Evolutionary conservation across 2,329 filamentous ascomycete species (phyloP).

Genomic region (Trichophyton schoenleinii): DNA sequence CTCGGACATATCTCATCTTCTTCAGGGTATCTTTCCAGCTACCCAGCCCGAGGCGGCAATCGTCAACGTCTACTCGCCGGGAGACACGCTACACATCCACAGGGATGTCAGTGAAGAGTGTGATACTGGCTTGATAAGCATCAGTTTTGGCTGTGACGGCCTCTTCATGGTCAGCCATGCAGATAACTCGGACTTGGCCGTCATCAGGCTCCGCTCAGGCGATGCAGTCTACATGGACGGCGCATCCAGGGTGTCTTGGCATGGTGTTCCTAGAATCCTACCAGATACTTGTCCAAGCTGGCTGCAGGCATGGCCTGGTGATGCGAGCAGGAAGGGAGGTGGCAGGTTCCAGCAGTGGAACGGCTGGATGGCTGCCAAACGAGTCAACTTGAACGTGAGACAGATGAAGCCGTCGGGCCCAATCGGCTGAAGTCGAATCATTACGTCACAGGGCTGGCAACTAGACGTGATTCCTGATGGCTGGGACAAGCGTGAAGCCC

Average conservation of each 20-base stretch:
- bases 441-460: not conserved
- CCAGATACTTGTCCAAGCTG: constrained; percentile 64
- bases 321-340: constrained; percentile 14
- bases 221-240: constrained; percentile 85
- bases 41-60: constrained; percentile 81
- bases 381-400: constrained; percentile 83
- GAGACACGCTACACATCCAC: constrained; percentile 84
- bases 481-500: not conserved
- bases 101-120: constrained; percentile 84
- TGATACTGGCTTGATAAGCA: constrained; percentile 63
- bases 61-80: constrained; percentile 81
- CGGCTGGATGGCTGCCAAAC: constrained; percentile 78
- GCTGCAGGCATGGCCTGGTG: constrained; percentile 59
- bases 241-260: constrained; percentile 78
- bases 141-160: constrained; percentile 82
- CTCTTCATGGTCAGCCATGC: constrained; percentile 72
- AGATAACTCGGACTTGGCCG: constrained; percentile 31
- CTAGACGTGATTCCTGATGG: not conserved
- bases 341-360: constrained; percentile 53
- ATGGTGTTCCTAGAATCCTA: constrained; percentile 81
- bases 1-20: constrained; percentile 53
- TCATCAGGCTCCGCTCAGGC: constrained; percentile 61
- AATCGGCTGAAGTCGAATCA: not conserved
- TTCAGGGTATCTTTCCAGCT: constrained; percentile 59
- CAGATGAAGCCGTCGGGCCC: constrained; percentile 49